Base-by-base conservation (phyloP, 345 rosid species). In the Moricandia arvensis region DNA sequence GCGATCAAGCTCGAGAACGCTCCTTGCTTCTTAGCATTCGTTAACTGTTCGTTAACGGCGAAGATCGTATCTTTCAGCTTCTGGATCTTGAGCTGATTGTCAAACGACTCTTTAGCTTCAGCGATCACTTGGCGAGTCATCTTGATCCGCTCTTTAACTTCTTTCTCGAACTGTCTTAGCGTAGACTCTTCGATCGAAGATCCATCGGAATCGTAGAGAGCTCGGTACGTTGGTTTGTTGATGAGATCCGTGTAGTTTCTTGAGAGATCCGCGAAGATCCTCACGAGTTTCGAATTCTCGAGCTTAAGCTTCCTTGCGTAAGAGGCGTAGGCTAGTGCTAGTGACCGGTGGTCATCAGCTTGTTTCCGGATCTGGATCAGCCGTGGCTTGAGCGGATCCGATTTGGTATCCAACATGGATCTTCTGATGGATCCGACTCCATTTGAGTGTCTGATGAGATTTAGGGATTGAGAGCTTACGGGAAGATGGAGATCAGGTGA, bases 261-360 rank as follows among this genome's bases (percentile, higher is more conserved):
- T 0, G 96, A 89, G 8, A 95, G 87, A 86, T 95, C 99, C 0
- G 93, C 96, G 59, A 95, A 92, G 78, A 86, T 71, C 82, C 99
- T 85, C 18, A 92, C 91, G 37, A 92, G 88, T 80, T 89, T 95
- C 5, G 96, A 88, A 79, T 88, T 90, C 87, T 92, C 98, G 7
- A 95, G 96, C 90, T 92, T 95, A 6, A 95, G 90, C 86, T 95
- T 95, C 15, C 97, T 82, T 26, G 99, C 97, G 67, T 95, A 95
- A 17, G 98, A 92, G 3, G 97, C 96, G 55, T 92, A 92, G 0
- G 98, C 96, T 33, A 92, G 77, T 0, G 80, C 92, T 47, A 95
- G 73, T 21, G 96, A 75, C 15, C 97, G 85, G 78, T 95, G 99
- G 57, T 95, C 98, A n/a, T 90, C 97, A 6, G 98, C 99, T 83